Base-by-base conservation (phyloP, 2,329 filamentous ascomycete species). In the Cordyceps javanica region DNA sequence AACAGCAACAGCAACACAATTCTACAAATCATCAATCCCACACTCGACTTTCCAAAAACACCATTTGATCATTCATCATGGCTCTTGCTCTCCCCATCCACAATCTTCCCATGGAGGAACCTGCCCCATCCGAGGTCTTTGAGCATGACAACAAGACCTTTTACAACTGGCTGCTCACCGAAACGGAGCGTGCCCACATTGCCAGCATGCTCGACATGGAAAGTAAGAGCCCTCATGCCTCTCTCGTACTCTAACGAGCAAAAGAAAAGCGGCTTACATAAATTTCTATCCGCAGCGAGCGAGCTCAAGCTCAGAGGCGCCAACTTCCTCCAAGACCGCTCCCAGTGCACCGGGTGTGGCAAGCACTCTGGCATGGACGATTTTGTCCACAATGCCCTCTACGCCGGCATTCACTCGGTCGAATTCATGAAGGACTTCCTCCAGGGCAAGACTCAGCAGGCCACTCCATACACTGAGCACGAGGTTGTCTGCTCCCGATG, bases 331-430 rank as follows among this genome's bases (percentile, higher is more conserved):
- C 16, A 58, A 49, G 56, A 58, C 30, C 56, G 56, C 16, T 32
- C 49, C 30, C 16, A 58, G 56, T 58, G 56, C 41, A 8, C 10
- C n/a, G 49, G 42, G 2, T 58, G 56, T 26, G 56, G 56, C 49
- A 58, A 58, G 41, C 49, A 53, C 30, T 58, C 56, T 2, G 56
- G 56, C 39, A 11, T 58, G n/a, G 56, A 58, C 14, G 56, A 58
- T 26, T 46, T 58, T 25, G 56, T 53, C n/a, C 56, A 58, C 49
- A 58, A 58, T 14, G 56, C 56, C 10, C 49, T 58, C n/a, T 58
- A n/a, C n/a, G 48, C 39, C 5, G 56, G 56, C 49, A 48, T 58
- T 14, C 56, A 58, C 49, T 58, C 56, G 11, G 49, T 16, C 11
- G 48, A 58, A 3, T 58, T 58, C 19, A 58, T 58, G 49, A 58